Evolutionary conservation across 176 grass and related monocot genomes (phyloP), one percentile per base, ranked within the genome.

Genomic region (Lolium multiflorum): DNA sequence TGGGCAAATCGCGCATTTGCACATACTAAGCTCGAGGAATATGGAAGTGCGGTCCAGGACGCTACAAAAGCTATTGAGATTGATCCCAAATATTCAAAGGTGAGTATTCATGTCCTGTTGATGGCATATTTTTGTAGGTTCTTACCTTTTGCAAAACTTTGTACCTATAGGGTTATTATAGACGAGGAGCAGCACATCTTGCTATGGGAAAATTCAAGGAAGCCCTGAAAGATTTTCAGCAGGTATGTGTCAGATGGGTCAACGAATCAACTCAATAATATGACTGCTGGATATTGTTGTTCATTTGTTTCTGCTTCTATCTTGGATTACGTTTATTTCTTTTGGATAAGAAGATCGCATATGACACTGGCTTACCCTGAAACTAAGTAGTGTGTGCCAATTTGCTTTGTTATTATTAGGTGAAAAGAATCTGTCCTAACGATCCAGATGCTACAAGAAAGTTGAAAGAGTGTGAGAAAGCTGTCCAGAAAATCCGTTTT

Each of bases 121-220:
- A 31, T 77, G 81, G 16, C 48, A 73, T 14, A 24, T 18, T 50
- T 78, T 61, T 83, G 12, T 82, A 82, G 10, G 85, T 67, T 88
- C 64, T 58, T 55, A 65, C 46, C 35, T 50, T 49, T 43, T 11
- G 54, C 57, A 31, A 52, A 83, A 28, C 16, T 78, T 50, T 71
- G 17, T 52, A 56, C 16, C 58, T 57, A 11, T 79, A 98, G 95
- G 93, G 91, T 81, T 98, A 98, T 80, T 98, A 98, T 83, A 91
- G 93, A 67, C 79, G 93, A 57, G 95, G 93, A 74, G 91, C 85
- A 6, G 93, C 95, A 80, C 85, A 90, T 93, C 95, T 95, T 93
- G 91, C 95, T 17, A 98, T 98, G 95, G 95, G 95, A 64, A 98
- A 95, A 57, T 93, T 95, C 79, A 98, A 98, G 91, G 93, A 98